Base-by-base conservation (phyloP, 306 rosid genomes). In the Trichosanthes cucumerina region DNA sequence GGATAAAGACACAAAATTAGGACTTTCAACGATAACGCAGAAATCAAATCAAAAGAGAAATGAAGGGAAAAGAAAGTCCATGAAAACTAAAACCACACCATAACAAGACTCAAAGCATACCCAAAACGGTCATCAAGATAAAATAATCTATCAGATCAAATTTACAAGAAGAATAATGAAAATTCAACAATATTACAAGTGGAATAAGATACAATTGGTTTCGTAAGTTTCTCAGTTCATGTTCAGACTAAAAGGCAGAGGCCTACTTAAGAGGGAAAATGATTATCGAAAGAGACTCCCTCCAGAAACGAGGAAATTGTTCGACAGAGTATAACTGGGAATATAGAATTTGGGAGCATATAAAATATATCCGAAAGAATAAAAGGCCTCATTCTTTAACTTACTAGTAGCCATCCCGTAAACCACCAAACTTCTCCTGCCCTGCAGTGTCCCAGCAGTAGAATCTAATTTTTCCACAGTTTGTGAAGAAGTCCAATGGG, bases 381-480 rank as follows among this genome's bases (percentile, higher is more conserved):
- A 52, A 7, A 26, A 2, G 36, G 0, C 0, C 24, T 28, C 4
- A 49, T 49, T 16, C 36, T 49, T 4, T 18, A 19, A 69, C 75
- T 69, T 69, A 69, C 75, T 69, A 69, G 54, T 69, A 69, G 2
- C 75, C 75, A 69, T 69, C 75, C 0, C 75, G 75, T 2, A 69
- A 6, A 12, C 75, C 75, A 43, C 75, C 75, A 23, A 69, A 69
- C 49, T 69, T 69, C 75, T 69, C 75, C 13, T 69, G 52, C 12
- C 54, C 75, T 23, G 75, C 75, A 69, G 76, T 70, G n/a, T 70
- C 76, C 76, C 76, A 44, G 76, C 54, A 70, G 36, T 69, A 71
- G 46, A 71, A 71, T 26, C 76, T 71, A 71, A 71, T 43, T 7
- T 71, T 71, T 26, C 76, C 76, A 46, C 76, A 46, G 23, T 69